Percentiles rank a stretch among this genome's conserved stretches.
phyloP scores from a whole-genome alignment of 331 rosid genomes.

The Ulmus americana region DNA sequence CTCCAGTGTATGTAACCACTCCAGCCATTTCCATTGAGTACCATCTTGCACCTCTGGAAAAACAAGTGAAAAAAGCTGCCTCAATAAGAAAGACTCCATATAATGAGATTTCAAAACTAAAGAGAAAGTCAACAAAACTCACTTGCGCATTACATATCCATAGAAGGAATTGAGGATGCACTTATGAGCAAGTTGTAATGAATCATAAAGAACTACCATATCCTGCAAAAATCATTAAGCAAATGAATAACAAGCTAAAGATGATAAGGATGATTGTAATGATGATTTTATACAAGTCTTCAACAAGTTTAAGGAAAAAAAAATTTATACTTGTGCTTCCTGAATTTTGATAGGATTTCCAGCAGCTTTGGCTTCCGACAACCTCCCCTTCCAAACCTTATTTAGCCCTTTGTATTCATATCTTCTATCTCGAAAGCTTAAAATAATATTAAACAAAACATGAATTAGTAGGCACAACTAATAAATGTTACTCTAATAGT shows the following conservation, averaged over 20 bases:
- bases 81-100: slow-evolving; percentile 8
- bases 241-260: slow-evolving; percentile 4
- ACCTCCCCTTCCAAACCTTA: slow-evolving; percentile 93
- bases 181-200: slow-evolving; percentile 96
- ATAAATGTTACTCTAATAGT: not conserved
- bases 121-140: slow-evolving; percentile 42
- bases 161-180: slow-evolving; percentile 97
- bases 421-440: slow-evolving; percentile 95
- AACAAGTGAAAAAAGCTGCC: slow-evolving; percentile 23
- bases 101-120: slow-evolving; percentile 23
- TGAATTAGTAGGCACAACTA: slow-evolving; percentile 21
- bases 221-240: slow-evolving; percentile 47
- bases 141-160: slow-evolving; percentile 99
- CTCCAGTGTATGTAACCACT: slow-evolving; percentile 97
- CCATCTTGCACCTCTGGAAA: slow-evolving; percentile 95
- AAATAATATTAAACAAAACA: slow-evolving; percentile 30
- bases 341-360: slow-evolving; percentile 86
- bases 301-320: slow-evolving; percentile 29
- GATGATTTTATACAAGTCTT: not conserved
- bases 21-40: slow-evolving; percentile 99
- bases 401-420: slow-evolving; percentile 96
- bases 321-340: slow-evolving; percentile 82
- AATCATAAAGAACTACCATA: slow-evolving; percentile 96
- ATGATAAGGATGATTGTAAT: slow-evolving; percentile 1
- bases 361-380: slow-evolving; percentile 81